These are phyloP conservation scores for Pezicula radicicola DNA, from an alignment of 2,329 filamentous ascomycete genomes.

Conservation along the genomic window DNA sequence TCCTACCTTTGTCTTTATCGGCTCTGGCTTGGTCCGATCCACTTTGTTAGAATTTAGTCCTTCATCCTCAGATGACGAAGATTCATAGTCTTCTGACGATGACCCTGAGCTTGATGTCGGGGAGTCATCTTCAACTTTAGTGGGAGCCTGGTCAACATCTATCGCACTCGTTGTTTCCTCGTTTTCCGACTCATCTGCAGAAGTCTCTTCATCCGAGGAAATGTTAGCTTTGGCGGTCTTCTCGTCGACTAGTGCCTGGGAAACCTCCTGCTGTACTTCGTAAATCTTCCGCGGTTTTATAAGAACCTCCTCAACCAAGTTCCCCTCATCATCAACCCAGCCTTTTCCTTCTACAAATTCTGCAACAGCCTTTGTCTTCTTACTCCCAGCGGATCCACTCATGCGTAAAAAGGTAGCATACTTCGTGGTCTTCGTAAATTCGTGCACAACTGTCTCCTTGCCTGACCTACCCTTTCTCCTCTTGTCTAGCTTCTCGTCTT, in stretches of 20 bases:
- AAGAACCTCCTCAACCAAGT: slow-evolving; percentile 60
- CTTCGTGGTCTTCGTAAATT: slow-evolving; percentile 83
- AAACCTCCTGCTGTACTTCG: slow-evolving; percentile 13
- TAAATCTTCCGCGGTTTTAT: background rate
- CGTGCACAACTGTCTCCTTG: slow-evolving; percentile 71
- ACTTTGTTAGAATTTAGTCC: too few relatives aligned
- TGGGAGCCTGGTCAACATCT: background rate
- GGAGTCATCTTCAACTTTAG: slow-evolving; percentile 7
- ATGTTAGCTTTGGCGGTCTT: background rate
- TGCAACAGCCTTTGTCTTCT: slow-evolving; percentile 42
- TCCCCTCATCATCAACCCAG: slow-evolving; percentile 80
- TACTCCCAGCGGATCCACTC: slow-evolving; percentile 49
- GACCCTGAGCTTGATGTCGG: slow-evolving; percentile 20
- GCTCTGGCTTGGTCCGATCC: too few relatives aligned
- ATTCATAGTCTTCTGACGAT: slow-evolving; percentile 15
- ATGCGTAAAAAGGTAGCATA: slow-evolving; percentile 69
- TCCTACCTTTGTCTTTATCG: too few relatives aligned
- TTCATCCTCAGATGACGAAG: slow-evolving; percentile 8
- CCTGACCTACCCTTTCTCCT: slow-evolving; percentile 58
- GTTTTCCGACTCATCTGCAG: slow-evolving; percentile 17
- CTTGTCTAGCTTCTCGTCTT: slow-evolving; percentile 36
- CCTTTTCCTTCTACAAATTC: slow-evolving; percentile 82
- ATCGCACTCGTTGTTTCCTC: slow-evolving; percentile 3
- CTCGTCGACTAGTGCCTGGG: slow-evolving; percentile 9
- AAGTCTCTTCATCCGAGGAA: slow-evolving; percentile 14